phyloP scores from a whole-genome alignment of 1,139 yeast genomes.

The Debaryomyces singareniensis region DNA sequence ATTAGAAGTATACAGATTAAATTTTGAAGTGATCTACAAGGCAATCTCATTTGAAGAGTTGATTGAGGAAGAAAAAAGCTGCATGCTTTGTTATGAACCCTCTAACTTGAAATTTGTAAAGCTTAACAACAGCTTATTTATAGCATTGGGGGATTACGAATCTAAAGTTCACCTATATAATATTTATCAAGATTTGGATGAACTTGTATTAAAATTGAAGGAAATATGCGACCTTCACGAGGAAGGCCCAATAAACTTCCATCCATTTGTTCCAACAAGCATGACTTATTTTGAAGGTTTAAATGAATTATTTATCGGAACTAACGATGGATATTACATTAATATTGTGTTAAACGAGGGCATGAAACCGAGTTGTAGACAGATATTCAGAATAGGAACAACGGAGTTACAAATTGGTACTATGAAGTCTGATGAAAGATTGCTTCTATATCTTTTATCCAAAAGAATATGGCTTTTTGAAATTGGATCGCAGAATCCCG shows the following conservation, averaged over 20 bases:
- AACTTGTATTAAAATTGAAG: neutral
- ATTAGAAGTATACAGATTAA: constrained; percentile 1
- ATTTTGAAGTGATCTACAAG: neutral
- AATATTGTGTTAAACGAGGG: constrained; percentile 10
- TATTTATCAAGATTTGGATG: too few relatives aligned
- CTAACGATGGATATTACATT: constrained; percentile 23
- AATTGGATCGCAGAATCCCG: constrained; percentile 27
- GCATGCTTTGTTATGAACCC: constrained; percentile 10
- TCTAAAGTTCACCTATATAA: constrained; percentile 10
- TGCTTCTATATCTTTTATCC: constrained; percentile 22
- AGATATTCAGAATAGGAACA: constrained; percentile 19
- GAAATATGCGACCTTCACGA: neutral
- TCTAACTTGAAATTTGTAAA: constrained; percentile 12
- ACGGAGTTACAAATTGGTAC: constrained; percentile 13
- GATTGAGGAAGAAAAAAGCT: too few relatives aligned
- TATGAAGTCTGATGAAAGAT: constrained; percentile 1
- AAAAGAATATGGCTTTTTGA: constrained; percentile 40
- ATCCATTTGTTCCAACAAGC: neutral
- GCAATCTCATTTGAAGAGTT: neutral
- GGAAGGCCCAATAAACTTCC: neutral
- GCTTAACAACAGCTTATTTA: constrained; percentile 1
- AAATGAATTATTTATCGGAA: constrained; percentile 16
- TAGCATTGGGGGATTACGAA: constrained; percentile 17
- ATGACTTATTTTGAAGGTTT: neutral
- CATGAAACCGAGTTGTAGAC: constrained; percentile 7